phyloP scores from a whole-genome alignment of 2,329 filamentous ascomycete genomes.

The Plectosphaerella plurivora region DNA sequence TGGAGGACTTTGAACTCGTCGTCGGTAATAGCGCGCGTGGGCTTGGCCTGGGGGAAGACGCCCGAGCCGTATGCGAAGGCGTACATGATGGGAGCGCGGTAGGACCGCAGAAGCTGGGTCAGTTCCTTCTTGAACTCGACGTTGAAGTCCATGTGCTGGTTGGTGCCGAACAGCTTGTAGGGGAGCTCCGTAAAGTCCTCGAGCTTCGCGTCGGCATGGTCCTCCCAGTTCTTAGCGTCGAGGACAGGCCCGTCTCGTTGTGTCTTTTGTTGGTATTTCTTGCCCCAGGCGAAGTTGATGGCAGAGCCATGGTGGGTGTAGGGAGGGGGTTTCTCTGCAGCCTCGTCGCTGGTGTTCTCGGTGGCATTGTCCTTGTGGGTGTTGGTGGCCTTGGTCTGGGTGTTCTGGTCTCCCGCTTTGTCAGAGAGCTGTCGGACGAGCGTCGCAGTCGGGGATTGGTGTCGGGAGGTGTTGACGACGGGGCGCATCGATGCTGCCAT shows the following conservation, averaged over 20 bases:
- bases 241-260: constrained; percentile 6
- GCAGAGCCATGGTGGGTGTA: constrained; percentile 10
- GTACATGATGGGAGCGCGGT: constrained; percentile 89
- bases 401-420: neutral
- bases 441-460: too few relatives aligned
- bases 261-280: constrained; percentile 2
- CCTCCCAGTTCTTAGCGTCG: constrained; percentile 33
- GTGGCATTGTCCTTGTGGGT: neutral
- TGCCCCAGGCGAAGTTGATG: constrained; percentile 12
- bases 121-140: constrained; percentile 91
- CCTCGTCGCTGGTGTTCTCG: neutral
- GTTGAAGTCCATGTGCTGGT: constrained; percentile 95
- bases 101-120: constrained; percentile 83
- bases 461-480: too few relatives aligned
- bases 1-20: constrained; percentile 64
- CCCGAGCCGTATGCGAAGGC: constrained; percentile 97
- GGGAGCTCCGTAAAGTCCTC: constrained; percentile 40
- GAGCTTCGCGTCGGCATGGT: constrained; percentile 34
- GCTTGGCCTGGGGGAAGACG: constrained; percentile 75
- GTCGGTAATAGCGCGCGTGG: constrained; percentile 46
- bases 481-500: too few relatives aligned
- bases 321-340: neutral
- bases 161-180: constrained; percentile 71
- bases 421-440: neutral
- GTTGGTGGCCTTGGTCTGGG: neutral